Base-by-base conservation (phyloP, 1,284 basidiomycete genomes). In the Ustilago crameri region DNA sequence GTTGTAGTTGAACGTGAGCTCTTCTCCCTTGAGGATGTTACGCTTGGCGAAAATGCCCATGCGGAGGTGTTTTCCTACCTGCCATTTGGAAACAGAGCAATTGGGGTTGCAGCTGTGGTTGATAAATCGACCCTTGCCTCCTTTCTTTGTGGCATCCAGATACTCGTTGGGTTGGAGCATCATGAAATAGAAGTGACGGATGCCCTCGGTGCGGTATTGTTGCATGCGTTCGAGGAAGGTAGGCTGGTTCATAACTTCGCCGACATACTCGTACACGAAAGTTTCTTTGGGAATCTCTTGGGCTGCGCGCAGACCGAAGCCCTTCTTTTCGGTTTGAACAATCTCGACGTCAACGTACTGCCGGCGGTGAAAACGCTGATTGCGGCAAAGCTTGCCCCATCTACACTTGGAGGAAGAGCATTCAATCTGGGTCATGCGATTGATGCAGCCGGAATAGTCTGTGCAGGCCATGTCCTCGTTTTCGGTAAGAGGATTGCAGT, bases 41-140 rank as follows among this genome's bases (percentile, higher is more conserved):
- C 95, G 88, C 81, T 91, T 95, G 23, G 95, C 90, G 81, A 98
- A 99, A 76, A 99, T 98, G 48, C 95, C 95, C 96, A 98, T 98
- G 32, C 95, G 90, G 75, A 98, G 90, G 73, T 91, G 89, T 32
- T 89, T 86, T 10, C 93, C 95, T 14, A 98, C 89, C 17, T 94
- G 94, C 96, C 96, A 99, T 85, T 97, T 98, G 43, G 94, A 93
- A n/a, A 99, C 95, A 81, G 93, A 96, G 83, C 93, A 98, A 80
- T 98, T 99, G 9, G 96, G 96, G 74, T 90, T 93, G 84, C 96
- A 99, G 68, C 93, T 95, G 85, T 99, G 96, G 83, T 99, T 99
- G 30, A 95, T 92, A 82, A 99, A 98, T 8, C 96, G 91, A 4
- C 93, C 95, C 44, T 94, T 94, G 0, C 94, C 95, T 18, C 96